Conservation (phyloP, 139 green algal species). For the Astrephomene gubernaculifera region DNA sequence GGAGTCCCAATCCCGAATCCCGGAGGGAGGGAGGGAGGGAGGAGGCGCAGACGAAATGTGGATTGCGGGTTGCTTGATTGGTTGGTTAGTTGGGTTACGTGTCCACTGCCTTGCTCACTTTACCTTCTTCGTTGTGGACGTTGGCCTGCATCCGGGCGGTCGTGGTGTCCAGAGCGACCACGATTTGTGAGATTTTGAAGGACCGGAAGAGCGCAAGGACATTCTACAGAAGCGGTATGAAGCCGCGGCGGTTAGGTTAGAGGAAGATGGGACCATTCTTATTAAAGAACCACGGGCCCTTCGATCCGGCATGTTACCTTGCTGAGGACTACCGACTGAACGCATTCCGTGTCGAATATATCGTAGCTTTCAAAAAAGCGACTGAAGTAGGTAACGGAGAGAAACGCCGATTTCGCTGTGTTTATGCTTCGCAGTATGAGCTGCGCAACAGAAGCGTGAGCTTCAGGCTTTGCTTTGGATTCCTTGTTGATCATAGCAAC, state of each 20-base stretch:
- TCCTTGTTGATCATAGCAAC: too few relatives aligned
- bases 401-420: conserved; percentile 72
- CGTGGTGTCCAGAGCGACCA: conserved; percentile 61
- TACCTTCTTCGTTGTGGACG: conserved; percentile 75
- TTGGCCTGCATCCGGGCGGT: conserved; percentile 50
- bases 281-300: background rate
- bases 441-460: too few relatives aligned
- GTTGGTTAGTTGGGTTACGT: background rate
- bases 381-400: conserved; percentile 68
- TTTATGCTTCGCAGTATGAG: conserved; percentile 80
- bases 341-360: conserved; percentile 56
- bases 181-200: conserved; percentile 54
- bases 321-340: conserved; percentile 73
- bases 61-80: background rate
- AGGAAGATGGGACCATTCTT: too few relatives aligned
- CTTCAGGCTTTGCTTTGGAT: too few relatives aligned
- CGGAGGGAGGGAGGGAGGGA: too few relatives aligned
- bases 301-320: conserved; percentile 58
- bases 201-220: conserved; percentile 70
- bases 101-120: background rate
- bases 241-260: too few relatives aligned
- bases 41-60: background rate
- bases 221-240: conserved; percentile 51
- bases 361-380: conserved; percentile 78
- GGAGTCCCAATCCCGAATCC: too few relatives aligned